phyloP scores from a whole-genome alignment of 352 stramenopile species.

The Phytophthora capsici region DNA sequence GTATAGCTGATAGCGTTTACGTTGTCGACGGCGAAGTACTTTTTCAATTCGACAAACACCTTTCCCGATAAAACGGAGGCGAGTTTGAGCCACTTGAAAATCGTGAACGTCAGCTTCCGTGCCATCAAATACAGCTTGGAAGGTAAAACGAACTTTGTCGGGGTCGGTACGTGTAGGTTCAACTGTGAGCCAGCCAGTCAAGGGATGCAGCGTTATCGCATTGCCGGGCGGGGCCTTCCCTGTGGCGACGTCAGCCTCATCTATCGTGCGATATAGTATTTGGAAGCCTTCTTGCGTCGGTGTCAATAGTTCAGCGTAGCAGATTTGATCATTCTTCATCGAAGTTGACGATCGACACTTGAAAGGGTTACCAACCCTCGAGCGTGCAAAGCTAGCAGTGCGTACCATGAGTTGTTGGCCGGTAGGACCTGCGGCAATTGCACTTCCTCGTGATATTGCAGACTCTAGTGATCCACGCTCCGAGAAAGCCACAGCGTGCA shows the following conservation, averaged over 20 bases:
- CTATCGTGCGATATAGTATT: slow-evolving; percentile 30
- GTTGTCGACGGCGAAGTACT: slow-evolving; percentile 18
- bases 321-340: slow-evolving; percentile 34
- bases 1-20: slow-evolving; percentile 3
- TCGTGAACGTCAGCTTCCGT: slow-evolving; percentile 11
- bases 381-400: slow-evolving; percentile 11
- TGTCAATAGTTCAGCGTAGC: slow-evolving; percentile 37
- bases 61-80: slow-evolving; percentile 30
- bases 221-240: slow-evolving; percentile 29
- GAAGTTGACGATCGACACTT: neutral
- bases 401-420: slow-evolving; percentile 26
- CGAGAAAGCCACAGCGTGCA: slow-evolving; percentile 21
- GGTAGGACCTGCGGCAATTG: neutral
- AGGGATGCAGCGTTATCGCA: slow-evolving; percentile 26
- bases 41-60: slow-evolving; percentile 31
- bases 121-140: slow-evolving; percentile 28
- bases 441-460: slow-evolving; percentile 1
- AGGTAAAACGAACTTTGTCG: slow-evolving; percentile 26
- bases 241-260: slow-evolving; percentile 16
- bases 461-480: slow-evolving; percentile 13
- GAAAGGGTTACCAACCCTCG: neutral
- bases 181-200: slow-evolving; percentile 31
- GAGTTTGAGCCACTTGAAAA: slow-evolving; percentile 21
- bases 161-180: slow-evolving; percentile 9
- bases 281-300: slow-evolving; percentile 29